These are phyloP conservation scores for Paraleonurus japonicus DNA, from an alignment of 257 asterid species.

Conservation along the genomic window DNA sequence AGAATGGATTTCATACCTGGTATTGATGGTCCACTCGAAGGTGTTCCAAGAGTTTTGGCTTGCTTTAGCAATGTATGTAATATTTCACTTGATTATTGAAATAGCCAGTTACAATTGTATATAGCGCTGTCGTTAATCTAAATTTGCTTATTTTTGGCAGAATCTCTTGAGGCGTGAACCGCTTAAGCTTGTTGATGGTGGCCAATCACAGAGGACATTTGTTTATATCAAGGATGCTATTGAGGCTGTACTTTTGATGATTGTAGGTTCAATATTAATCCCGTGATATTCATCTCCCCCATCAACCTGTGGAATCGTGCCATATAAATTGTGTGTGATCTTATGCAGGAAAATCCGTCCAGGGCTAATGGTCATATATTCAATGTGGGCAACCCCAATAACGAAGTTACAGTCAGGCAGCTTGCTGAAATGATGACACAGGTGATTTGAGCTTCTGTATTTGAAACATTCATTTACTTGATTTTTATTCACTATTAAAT, in stretches of 20 bases:
- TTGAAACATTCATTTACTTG: neutral
- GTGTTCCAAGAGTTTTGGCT: slow-evolving; percentile 95
- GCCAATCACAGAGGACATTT: slow-evolving; percentile 90
- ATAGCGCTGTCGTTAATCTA: slow-evolving; percentile 1
- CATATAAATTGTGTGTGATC: slow-evolving; percentile 23
- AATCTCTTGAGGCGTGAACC: slow-evolving; percentile 86
- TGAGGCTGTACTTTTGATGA: slow-evolving; percentile 90
- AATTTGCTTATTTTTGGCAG: slow-evolving; percentile 36
- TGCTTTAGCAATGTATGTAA: slow-evolving; percentile 88
- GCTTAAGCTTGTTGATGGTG: slow-evolving; percentile 94
- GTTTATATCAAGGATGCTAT: slow-evolving; percentile 90
- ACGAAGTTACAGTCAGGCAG: slow-evolving; percentile 94
- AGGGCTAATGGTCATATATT: slow-evolving; percentile 91
- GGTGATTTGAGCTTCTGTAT: slow-evolving; percentile 39
- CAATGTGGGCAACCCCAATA: slow-evolving; percentile 92
- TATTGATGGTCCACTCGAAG: slow-evolving; percentile 95
- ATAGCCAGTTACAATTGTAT: neutral
- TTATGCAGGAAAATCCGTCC: slow-evolving; percentile 81
- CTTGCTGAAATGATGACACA: slow-evolving; percentile 98
- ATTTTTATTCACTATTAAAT: neutral
- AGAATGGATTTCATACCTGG: slow-evolving; percentile 99
- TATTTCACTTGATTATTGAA: slow-evolving; percentile 13
- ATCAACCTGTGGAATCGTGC: slow-evolving; percentile 5
- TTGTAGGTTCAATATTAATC: slow-evolving; percentile 48
- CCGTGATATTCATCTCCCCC: neutral